Percentiles rank a stretch among this genome's conserved stretches.
These are phyloP conservation scores for Mucor piriformis DNA, from an alignment of 371 early-diverging fungal species.

Conservation along the genomic window DNA sequence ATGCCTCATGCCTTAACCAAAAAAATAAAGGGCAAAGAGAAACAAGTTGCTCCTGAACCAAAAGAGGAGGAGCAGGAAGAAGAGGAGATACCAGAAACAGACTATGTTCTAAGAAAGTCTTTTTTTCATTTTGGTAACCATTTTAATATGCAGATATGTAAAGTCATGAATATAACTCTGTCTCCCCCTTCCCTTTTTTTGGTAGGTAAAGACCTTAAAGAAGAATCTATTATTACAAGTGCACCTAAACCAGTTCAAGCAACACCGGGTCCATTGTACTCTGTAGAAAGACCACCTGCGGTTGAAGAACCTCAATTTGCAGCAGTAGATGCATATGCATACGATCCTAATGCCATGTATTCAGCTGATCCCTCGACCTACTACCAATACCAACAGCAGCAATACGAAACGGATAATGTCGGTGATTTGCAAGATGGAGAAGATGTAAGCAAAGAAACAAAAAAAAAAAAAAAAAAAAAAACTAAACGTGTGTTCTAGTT, in stretches of 20 bases:
- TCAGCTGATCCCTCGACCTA: constrained; percentile 51
- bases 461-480: background rate
- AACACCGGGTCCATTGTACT: constrained; percentile 7
- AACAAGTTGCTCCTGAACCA: constrained; percentile 6
- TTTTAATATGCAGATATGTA: too few species aligned
- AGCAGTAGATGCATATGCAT: constrained; percentile 37
- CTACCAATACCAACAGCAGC: constrained; percentile 41
- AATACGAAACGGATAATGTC: constrained; percentile 34
- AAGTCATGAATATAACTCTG: background rate
- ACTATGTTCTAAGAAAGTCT: constrained; percentile 17
- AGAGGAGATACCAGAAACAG: constrained; percentile 20
- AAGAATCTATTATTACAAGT: constrained; percentile 15
- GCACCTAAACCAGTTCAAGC: constrained; percentile 12
- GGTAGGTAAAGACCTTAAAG: constrained; percentile 30
- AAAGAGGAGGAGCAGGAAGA: constrained; percentile 24
- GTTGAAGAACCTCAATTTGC: constrained; percentile 21
- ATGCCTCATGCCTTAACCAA: constrained; percentile 11
- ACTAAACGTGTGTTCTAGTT: constrained; percentile 31
- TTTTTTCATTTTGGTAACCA: constrained; percentile 33
- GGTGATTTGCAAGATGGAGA: constrained; percentile 33
- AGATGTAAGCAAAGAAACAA: constrained; percentile 37
- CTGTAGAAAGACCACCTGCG: constrained; percentile 12
- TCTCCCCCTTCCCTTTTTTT: too few species aligned
- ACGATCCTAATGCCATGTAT: constrained; percentile 55
- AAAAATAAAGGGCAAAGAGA: constrained; percentile 19